Base-by-base conservation (phyloP, 306 rosid species). In the Lathyrus oleraceus region DNA sequence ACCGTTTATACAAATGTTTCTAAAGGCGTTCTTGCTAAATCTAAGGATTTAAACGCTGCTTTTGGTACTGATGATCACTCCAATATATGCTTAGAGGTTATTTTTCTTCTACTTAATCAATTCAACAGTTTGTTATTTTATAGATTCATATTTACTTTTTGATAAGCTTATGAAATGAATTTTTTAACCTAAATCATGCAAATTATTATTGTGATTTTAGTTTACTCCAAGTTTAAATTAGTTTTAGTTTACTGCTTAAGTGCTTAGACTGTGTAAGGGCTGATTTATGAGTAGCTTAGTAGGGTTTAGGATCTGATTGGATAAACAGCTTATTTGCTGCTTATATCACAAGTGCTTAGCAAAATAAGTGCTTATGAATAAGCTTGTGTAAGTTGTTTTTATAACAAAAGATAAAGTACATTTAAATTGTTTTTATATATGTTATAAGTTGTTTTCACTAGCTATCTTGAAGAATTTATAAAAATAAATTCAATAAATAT, bases 11-110 rank as follows among this genome's bases (percentile, higher is more conserved):
- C 95, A 0, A 94, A 94, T 69, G 98, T 94, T 69, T 94, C 98
- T 0, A 94, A 94, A 88, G 98, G 98, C 43, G 81, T 90, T 85
- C 88, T 94, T 28, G 93, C 98, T 15, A 94, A 94, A 80, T 84
- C 97, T 12, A 94, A 87, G 83, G 97, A 94, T 54, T 77, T 94
- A 73, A 25, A 53, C 5, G 81, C 85, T 3, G 91, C 98, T n/a
- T 94, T 94, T 76, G 96, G 86, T 10, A 84, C 92, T 0, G 96
- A 94, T 76, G 97, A 90, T 72, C 97, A 88, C 28, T 36, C 87
- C 20, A 69, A 71, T 40, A 94, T 90, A 43, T 90, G 97, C 65
- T 81, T 94, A 73, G 96, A 93, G 96, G 68, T 61, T 40, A 38
- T 1, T 61, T 0, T 61, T 2, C 10, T 0, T 10, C 1, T 17